These are phyloP conservation scores for Phytophthora foliorum DNA, from an alignment of 352 stramenopile genomes.

Conservation along the genomic window DNA sequence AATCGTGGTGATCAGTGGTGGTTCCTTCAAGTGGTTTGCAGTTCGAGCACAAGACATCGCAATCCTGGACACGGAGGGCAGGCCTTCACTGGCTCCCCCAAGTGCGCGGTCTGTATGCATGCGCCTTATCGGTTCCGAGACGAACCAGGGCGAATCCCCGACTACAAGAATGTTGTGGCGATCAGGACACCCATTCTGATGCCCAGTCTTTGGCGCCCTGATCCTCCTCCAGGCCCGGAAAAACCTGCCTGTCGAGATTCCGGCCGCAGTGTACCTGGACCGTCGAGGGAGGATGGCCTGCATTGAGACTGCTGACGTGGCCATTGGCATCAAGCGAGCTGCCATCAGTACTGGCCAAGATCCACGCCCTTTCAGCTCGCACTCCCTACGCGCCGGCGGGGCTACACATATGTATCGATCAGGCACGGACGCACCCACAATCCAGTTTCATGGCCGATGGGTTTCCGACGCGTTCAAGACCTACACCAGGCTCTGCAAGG, in stretches of 20 bases:
- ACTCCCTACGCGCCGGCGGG: too few species aligned
- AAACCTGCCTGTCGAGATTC: constrained; percentile 1
- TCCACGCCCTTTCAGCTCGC: constrained; percentile 9
- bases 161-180: constrained; percentile 15
- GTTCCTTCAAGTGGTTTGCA: constrained; percentile 12
- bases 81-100: not conserved
- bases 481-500: constrained; percentile 27
- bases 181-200: constrained; percentile 15
- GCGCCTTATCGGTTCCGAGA: constrained; percentile 5
- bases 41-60: constrained; percentile 7
- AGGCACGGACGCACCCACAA: constrained; percentile 18
- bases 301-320: constrained; percentile 10
- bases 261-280: constrained; percentile 9
- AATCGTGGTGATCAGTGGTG: not conserved
- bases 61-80: not conserved
- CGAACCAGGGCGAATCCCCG: constrained; percentile 10
- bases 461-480: constrained; percentile 20
- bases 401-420: too few species aligned
- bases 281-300: not conserved
- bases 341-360: not conserved
- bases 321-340: constrained; percentile 3
- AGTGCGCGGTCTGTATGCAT: constrained; percentile 5
- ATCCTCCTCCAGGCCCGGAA: constrained; percentile 9
- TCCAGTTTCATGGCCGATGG: constrained; percentile 24
- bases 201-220: constrained; percentile 11